These are phyloP conservation scores for Botrytis byssoidea DNA, from an alignment of 2,329 filamentous ascomycete species.

Conservation along the genomic window DNA sequence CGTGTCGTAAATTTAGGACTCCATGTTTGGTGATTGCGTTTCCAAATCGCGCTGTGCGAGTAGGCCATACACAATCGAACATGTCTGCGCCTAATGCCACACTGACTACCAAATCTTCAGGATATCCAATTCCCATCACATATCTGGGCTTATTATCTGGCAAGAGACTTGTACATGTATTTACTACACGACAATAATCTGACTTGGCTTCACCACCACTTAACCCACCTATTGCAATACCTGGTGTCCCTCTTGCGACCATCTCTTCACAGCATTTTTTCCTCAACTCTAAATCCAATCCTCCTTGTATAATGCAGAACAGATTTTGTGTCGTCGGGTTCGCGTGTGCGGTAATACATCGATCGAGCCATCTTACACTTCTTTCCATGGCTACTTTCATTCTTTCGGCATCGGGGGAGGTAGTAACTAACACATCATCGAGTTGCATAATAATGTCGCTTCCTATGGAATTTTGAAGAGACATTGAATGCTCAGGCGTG, in stretches of 20 bases:
- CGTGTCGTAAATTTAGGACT: conserved; percentile 79
- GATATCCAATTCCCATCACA: conserved; percentile 98
- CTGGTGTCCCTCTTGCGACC: conserved; percentile 86
- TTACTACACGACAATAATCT: conserved; percentile 87
- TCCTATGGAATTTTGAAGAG: conserved; percentile 92
- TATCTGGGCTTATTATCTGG: conserved; percentile 95
- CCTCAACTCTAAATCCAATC: conserved; percentile 83
- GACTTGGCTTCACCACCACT: conserved; percentile 93
- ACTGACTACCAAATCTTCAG: conserved; percentile 91
- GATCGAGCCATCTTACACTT: conserved; percentile 91
- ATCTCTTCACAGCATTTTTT: conserved; percentile 81
- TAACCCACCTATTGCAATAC: conserved; percentile 92
- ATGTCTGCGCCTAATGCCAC: conserved; percentile 95
- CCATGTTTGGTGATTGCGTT: conserved; percentile 84
- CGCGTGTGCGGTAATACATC: conserved; percentile 87
- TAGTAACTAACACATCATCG: conserved; percentile 96
- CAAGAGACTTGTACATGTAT: conserved; percentile 78
- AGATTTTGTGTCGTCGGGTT: conserved; percentile 83
- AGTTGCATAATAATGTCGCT: conserved; percentile 99
- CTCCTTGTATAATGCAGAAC: conserved; percentile 98
- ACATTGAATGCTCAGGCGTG: conserved; percentile 95
- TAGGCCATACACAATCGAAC: conserved; percentile 99
- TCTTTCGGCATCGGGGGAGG: conserved; percentile 80
- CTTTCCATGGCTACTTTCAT: conserved; percentile 96
- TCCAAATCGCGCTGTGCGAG: conserved; percentile 90